Conservation (phyloP, 306 rosid genomes). For the Lathyrus aphaca region DNA sequence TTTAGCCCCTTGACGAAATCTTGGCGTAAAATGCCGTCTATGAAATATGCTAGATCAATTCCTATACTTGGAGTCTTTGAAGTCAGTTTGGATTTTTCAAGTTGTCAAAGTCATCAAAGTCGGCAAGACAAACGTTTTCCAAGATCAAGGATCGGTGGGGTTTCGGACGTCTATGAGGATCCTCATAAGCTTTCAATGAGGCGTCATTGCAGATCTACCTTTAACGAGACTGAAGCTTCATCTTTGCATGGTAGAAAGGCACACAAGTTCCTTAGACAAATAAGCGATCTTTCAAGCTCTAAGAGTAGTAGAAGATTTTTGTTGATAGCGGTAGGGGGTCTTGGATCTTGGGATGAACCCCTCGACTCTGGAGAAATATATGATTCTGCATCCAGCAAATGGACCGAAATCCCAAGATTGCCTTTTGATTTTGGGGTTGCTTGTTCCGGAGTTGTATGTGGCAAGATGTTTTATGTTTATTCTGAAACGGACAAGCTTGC, state of each 20-base stretch:
- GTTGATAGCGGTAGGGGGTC: constrained; percentile 88
- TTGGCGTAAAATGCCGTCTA: constrained; percentile 87
- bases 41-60: constrained; percentile 86
- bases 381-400: constrained; percentile 81
- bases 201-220: constrained; percentile 67
- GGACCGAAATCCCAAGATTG: constrained; percentile 84
- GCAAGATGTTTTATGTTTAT: constrained; percentile 83
- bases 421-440: constrained; percentile 80
- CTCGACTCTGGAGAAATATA: constrained; percentile 92
- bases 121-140: constrained; percentile 83
- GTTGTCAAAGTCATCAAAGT: constrained; percentile 62
- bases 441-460: constrained; percentile 87
- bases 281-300: constrained; percentile 64
- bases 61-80: constrained; percentile 85
- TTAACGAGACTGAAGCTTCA: constrained; percentile 64
- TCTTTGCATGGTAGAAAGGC: constrained; percentile 64
- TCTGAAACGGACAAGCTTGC: constrained; percentile 92
- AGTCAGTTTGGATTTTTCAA: constrained; percentile 69
- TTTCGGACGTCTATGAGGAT: constrained; percentile 94
- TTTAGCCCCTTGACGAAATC: constrained; percentile 91
- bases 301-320: constrained; percentile 70
- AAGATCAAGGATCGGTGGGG: constrained; percentile 75
- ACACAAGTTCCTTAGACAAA: constrained; percentile 67
- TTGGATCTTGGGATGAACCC: constrained; percentile 97
- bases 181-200: constrained; percentile 94